phyloP scores from a whole-genome alignment of 2,329 filamentous ascomycete genomes.

The Aureobasidium subglaciale region DNA sequence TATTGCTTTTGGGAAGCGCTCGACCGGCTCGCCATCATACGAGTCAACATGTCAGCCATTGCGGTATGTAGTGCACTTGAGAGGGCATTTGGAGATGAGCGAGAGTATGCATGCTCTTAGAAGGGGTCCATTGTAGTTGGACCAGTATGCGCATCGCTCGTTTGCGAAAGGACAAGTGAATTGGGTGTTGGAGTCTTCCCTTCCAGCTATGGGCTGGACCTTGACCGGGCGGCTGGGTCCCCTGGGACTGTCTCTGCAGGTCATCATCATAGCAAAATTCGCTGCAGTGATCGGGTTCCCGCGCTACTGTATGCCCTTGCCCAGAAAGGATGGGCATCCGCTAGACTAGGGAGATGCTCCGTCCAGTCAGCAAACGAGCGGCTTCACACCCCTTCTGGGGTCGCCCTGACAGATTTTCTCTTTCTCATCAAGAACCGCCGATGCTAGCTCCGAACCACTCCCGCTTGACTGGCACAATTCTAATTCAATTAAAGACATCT shows the following conservation, averaged over 20 bases:
- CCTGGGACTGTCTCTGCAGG: slow-evolving; percentile 13
- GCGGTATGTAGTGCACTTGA: too few relatives aligned
- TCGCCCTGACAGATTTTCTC: slow-evolving; percentile 14
- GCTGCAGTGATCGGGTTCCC: slow-evolving; percentile 8
- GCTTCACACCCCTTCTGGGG: slow-evolving; percentile 9
- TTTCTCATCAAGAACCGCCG: slow-evolving; percentile 10
- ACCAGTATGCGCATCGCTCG: too few relatives aligned
- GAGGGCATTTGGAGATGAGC: background rate
- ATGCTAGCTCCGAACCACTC: slow-evolving; percentile 14
- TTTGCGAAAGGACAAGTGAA: too few relatives aligned
- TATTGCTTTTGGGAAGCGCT: slow-evolving; percentile 9
- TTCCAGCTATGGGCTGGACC: slow-evolving; percentile 6
- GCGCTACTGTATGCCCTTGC: slow-evolving; percentile 15
- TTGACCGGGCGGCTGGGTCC: slow-evolving; percentile 13
- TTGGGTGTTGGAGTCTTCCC: too few relatives aligned
- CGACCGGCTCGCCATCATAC: background rate
- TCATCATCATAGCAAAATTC: slow-evolving; percentile 12
- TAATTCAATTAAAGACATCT: slow-evolving; percentile 17
- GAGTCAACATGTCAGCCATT: slow-evolving; percentile 2
- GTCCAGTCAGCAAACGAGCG: slow-evolving; percentile 14
- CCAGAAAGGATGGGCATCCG: background rate
- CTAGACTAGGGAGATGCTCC: slow-evolving; percentile 15
- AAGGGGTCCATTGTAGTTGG: too few relatives aligned
- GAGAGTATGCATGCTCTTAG: background rate
- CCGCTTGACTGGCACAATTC: slow-evolving; percentile 15